These are phyloP conservation scores for Pseudogymnoascus sp. DNA, from an alignment of 2,329 filamentous ascomycete genomes.

Conservation along the genomic window DNA sequence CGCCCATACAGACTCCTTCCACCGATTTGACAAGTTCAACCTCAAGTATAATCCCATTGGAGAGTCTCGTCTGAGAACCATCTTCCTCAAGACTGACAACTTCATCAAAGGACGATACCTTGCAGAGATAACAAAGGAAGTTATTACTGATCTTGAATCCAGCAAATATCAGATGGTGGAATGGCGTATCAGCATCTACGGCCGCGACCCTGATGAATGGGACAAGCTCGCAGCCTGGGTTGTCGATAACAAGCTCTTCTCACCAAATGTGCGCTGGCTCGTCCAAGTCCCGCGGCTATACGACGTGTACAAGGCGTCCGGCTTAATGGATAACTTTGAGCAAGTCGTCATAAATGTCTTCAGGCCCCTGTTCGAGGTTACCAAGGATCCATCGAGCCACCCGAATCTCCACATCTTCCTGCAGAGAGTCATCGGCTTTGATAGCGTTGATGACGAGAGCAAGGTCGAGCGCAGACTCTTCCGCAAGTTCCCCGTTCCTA, in stretches of 20 bases:
- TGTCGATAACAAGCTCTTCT: constrained; percentile 95
- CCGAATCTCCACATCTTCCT: constrained; percentile 92
- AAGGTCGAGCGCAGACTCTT: constrained; percentile 92
- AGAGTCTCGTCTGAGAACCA: constrained; percentile 90
- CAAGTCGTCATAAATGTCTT: constrained; percentile 88
- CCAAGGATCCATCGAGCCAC: constrained; percentile 74
- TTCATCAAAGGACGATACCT: constrained; percentile 93
- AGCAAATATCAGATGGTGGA: constrained; percentile 99
- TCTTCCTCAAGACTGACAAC: constrained; percentile 98
- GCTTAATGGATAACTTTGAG: constrained; percentile 82
- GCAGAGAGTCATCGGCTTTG: constrained; percentile 91
- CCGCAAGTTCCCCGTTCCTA: constrained; percentile 88
- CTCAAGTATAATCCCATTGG: constrained; percentile 97
- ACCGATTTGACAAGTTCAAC: constrained; percentile 99
- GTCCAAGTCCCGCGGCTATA: constrained; percentile 92
- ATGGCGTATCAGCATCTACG: constrained; percentile 97
- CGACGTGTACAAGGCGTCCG: constrained; percentile 88
- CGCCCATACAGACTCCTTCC: constrained; percentile 95
- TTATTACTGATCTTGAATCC: constrained; percentile 92
- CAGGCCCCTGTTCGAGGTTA: constrained; percentile 89
- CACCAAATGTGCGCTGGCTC: constrained; percentile 94
- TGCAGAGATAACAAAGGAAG: constrained; percentile 95
- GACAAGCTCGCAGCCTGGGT: constrained; percentile 97
- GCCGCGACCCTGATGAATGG: constrained; percentile 88
- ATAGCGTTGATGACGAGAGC: constrained; percentile 97